These are phyloP conservation scores for Nematocida sp. DNA, from an alignment of 371 early-diverging fungal species.

Conservation along the genomic window DNA sequence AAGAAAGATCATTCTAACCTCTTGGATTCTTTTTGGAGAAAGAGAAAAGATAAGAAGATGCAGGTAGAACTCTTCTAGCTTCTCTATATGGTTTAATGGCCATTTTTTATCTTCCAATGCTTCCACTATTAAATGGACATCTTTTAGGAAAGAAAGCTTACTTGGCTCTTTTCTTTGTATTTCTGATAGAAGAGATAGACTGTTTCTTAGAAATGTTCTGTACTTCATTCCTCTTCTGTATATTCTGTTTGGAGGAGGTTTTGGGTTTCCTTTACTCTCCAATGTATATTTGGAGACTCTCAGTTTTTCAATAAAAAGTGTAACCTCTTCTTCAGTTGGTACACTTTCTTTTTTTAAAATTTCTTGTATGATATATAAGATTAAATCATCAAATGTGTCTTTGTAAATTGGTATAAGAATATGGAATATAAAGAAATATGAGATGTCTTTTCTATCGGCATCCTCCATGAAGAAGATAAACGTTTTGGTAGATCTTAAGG, in stretches of 20 bases:
- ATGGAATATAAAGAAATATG: conserved; percentile 14
- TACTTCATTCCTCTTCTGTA: conserved; percentile 40
- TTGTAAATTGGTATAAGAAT: conserved; percentile 41
- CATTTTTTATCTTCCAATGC: conserved; percentile 26
- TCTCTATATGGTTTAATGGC: conserved; percentile 18
- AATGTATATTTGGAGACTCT: conserved; percentile 22
- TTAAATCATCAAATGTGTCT: conserved; percentile 32
- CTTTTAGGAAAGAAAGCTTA: not conserved
- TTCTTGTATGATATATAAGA: conserved; percentile 50
- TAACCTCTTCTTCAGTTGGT: not conserved
- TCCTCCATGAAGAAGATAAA: conserved; percentile 13
- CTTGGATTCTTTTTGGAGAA: not conserved
- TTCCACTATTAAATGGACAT: not conserved
- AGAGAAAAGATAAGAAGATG: conserved; percentile 31
- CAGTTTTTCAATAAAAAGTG: conserved; percentile 5
- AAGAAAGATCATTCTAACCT: conserved; percentile 9
- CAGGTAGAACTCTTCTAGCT: conserved; percentile 41
- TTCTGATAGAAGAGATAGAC: not conserved
- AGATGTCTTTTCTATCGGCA: not conserved
- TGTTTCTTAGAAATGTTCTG: not conserved
- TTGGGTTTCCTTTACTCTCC: not conserved
- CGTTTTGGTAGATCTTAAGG: not conserved
- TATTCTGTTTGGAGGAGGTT: not conserved
- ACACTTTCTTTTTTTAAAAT: conserved; percentile 1
- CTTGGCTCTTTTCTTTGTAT: not conserved